Conservation (phyloP, 208 protist genomes). For the Zelonia costaricensis region DNA sequence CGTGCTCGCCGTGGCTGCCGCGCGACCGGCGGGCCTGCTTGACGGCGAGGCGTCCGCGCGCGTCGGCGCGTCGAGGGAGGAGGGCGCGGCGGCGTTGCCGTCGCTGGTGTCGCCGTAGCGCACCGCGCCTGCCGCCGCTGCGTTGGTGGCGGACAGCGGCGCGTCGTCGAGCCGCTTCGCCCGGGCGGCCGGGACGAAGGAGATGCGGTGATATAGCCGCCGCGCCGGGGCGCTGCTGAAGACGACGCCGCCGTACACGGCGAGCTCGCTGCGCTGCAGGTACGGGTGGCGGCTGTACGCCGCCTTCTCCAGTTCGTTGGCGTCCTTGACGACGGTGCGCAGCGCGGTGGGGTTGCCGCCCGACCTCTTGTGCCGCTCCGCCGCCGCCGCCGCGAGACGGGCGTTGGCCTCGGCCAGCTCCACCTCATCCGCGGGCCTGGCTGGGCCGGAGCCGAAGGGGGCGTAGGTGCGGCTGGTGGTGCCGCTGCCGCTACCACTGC, state of each 20-base stretch:
- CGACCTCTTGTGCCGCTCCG: background rate
- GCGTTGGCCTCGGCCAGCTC: background rate
- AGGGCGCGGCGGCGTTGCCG: no score
- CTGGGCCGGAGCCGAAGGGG: no score
- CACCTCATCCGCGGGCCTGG: no score
- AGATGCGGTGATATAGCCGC: slow-evolving; percentile 49
- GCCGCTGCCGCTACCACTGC: no score
- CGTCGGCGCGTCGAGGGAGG: no score
- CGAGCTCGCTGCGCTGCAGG: slow-evolving; percentile 39
- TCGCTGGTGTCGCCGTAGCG: background rate
- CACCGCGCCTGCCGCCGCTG: background rate
- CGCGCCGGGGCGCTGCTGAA: slow-evolving; percentile 49
- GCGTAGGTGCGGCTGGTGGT: background rate
- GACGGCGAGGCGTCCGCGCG: no score
- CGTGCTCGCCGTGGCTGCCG: no score
- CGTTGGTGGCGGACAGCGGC: background rate
- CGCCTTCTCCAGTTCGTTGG: slow-evolving; percentile 27
- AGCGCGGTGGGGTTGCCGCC: slow-evolving; percentile 9
- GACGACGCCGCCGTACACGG: slow-evolving; percentile 45
- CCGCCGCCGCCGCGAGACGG: background rate
- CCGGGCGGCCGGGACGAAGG: slow-evolving; percentile 23
- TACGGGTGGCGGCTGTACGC: slow-evolving; percentile 46
- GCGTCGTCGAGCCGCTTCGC: slow-evolving; percentile 17
- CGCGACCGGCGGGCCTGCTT: no score
- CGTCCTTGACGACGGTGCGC: slow-evolving; percentile 35